A percentile compares a stretch with the other conserved stretches of the same genome.
Evolutionary conservation across 129 eudicot genomes (phyloP).

Genomic region (Lonicera japonica): DNA sequence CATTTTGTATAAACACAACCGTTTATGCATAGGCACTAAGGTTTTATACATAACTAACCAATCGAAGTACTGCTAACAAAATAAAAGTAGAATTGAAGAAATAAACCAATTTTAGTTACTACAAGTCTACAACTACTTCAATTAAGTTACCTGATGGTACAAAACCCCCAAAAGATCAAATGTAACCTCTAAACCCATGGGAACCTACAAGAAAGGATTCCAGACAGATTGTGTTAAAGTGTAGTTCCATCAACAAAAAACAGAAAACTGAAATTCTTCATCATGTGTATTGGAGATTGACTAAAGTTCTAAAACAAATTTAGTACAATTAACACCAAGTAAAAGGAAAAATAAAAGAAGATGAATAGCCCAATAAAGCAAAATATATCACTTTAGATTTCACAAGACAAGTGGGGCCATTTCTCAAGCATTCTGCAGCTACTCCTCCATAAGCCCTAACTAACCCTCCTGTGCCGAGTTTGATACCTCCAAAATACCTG

Average conservation of each 20-base stretch:
- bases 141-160: slow-evolving; percentile 68
- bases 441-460: slow-evolving; percentile 99
- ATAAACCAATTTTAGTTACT: not conserved
- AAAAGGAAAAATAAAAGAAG: not conserved
- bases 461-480: slow-evolving; percentile 91
- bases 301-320: not conserved
- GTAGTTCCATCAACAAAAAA: not conserved
- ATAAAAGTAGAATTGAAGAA: not conserved
- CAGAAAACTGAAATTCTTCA: slow-evolving; percentile 1
- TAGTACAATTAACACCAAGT: not conserved
- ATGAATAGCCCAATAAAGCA: too few relatives aligned
- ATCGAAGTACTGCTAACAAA: not conserved
- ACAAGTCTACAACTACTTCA: not conserved
- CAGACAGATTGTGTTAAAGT: not conserved
- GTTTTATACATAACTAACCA: not conserved
- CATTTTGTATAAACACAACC: too few relatives aligned
- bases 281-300: not conserved
- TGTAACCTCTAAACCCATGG: slow-evolving; percentile 80
- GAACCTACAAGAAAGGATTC: slow-evolving; percentile 42
- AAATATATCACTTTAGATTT: slow-evolving; percentile 68
- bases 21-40: not conserved
- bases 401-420: slow-evolving; percentile 72
- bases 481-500: slow-evolving; percentile 95
- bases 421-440: slow-evolving; percentile 86
- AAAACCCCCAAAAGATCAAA: slow-evolving; percentile 82